These are phyloP conservation scores for Misopates orontium DNA, from an alignment of 257 asterid genomes.

Conservation along the genomic window DNA sequence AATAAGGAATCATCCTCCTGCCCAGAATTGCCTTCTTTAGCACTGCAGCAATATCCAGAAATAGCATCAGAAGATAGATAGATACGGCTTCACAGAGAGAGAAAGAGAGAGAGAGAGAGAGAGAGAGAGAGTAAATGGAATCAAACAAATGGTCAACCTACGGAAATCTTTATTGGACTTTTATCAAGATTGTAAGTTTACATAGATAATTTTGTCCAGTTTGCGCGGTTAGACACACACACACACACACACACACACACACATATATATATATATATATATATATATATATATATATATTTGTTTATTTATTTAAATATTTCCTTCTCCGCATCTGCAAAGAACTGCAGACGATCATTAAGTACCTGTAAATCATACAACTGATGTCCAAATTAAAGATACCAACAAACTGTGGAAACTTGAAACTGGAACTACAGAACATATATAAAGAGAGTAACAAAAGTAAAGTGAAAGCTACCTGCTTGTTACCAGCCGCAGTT, in stretches of 20 bases:
- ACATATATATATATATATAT: neutral
- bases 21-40: conserved; percentile 78
- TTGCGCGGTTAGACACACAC: too few species aligned
- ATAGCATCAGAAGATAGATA: conserved; percentile 25
- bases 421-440: neutral
- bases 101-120: neutral
- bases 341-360: neutral
- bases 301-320: too few species aligned
- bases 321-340: neutral
- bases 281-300: too few species aligned
- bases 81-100: neutral
- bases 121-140: too few species aligned
- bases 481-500: conserved; percentile 87
- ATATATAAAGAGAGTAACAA: conserved; percentile 1
- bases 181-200: too few species aligned
- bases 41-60: conserved; percentile 50
- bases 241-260: too few species aligned
- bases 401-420: conserved; percentile 10
- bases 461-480: conserved; percentile 49
- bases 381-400: neutral
- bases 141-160: too few species aligned
- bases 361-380: conserved; percentile 7
- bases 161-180: too few species aligned
- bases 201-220: too few species aligned
- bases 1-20: conserved; percentile 83